Evolutionary conservation across 257 asterid genomes (phyloP), one percentile per base, ranked within the genome.

Genomic region (Nicotiana paniculata): DNA sequence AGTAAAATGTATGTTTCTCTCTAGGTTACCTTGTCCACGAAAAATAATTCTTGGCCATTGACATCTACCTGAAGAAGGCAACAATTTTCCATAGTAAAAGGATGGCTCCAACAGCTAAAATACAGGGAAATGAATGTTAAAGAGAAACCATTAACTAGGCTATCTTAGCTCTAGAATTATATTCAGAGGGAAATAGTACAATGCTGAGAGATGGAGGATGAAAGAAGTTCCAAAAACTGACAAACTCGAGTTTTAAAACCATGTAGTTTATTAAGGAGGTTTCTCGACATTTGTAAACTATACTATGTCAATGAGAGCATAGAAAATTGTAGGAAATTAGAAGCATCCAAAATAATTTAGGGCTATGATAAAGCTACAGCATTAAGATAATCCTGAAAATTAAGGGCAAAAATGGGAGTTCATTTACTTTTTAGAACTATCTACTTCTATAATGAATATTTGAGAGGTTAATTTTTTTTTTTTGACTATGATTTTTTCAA

Each of bases 41-140:
- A 85, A 90, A 93, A 91, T 24, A 83, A 89, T 77, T 86, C 90
- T 62, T 89, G 91, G 83, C 96, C 92, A 86, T 91, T 90, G 81
- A 90, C 90, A 80, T 90, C 92, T 67, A 91, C 88, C 89, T 91
- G 86, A 86, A 93, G 91, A 84, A 84, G 78, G 80, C 89, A 68
- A 83, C 82, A 79, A 87, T 79, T 89, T 67, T 82, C 84, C 79
- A 87, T 74, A 28, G 63, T 77, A 39, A 74, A 77, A 62, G 55
- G 64, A 58, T 51, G 83, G 75, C 21, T 30, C 58, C 84, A 68
- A 63, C 18, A n/a, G 15, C 57, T 26, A 74, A 48, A 74, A 74
- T 63, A 39, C 37, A 53, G 21, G 59, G 8, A 51, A 8, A 32
- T 48, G 68, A 53, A 81, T 11, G 57, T 54, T 7, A 54, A 21